These are phyloP conservation scores for Penicillium brasilianum DNA, from an alignment of 2,329 filamentous ascomycete genomes.

Conservation along the genomic window DNA sequence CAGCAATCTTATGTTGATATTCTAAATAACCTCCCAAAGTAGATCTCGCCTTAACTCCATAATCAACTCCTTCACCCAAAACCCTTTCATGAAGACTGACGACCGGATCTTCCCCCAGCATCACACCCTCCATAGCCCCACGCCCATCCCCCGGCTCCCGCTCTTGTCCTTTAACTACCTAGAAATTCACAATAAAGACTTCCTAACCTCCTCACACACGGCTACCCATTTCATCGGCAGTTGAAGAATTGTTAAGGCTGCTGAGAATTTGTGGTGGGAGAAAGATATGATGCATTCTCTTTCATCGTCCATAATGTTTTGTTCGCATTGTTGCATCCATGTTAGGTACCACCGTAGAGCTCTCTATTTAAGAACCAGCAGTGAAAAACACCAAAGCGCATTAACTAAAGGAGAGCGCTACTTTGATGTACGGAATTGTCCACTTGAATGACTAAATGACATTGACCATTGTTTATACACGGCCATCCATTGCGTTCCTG, in stretches of 20 bases:
- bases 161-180: background rate
- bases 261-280: background rate
- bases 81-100: background rate
- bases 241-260: background rate
- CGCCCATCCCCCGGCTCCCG: background rate
- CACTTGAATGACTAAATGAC: background rate
- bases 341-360: background rate
- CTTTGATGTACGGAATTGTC: background rate
- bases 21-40: too few species aligned
- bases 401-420: background rate
- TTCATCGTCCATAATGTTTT: background rate
- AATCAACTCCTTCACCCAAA: too few species aligned
- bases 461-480: background rate
- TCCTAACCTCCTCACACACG: background rate
- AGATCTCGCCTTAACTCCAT: too few species aligned
- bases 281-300: background rate
- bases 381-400: too few species aligned
- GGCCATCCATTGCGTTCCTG: background rate
- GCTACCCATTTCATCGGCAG: background rate
- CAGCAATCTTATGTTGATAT: too few species aligned
- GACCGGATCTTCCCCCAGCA: background rate
- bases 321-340: too few species aligned
- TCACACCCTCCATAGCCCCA: background rate
- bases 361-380: background rate
- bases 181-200: background rate